Evolutionary conservation across 805 yeast genomes (phyloP).

Genomic region (Spathaspora girioi): DNA sequence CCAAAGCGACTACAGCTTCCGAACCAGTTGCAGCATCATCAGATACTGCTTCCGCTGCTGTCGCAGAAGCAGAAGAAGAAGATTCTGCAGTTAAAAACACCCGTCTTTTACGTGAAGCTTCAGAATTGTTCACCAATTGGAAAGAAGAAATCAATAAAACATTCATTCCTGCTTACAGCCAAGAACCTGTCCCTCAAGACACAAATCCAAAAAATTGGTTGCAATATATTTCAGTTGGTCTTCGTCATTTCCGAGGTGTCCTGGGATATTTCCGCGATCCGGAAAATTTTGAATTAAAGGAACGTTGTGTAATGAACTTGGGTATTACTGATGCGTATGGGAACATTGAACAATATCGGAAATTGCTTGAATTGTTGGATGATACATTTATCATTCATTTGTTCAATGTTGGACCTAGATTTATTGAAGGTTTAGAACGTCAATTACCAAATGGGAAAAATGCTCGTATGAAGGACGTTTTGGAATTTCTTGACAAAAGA

Average conservation of each 20-base stretch:
- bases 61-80: background rate
- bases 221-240: background rate
- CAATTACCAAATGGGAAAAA: background rate
- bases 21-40: background rate
- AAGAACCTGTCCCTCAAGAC: background rate
- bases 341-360: background rate
- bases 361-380: conserved; percentile 1
- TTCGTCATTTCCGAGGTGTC: background rate
- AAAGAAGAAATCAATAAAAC: background rate
- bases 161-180: background rate
- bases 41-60: background rate
- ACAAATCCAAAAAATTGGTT: conserved; percentile 2
- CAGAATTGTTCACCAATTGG: background rate
- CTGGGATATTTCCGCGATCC: conserved; percentile 2
- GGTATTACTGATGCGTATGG: background rate
- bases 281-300: background rate
- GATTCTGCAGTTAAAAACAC: background rate
- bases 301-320: conserved; percentile 1
- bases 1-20: background rate
- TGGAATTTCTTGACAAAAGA: background rate
- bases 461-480: background rate
- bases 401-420: background rate
- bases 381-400: conserved; percentile 3
- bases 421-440: background rate
- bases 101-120: background rate